Base-by-base conservation (phyloP, 2,329 filamentous ascomycete genomes). In the Aschersonia sp. region DNA sequence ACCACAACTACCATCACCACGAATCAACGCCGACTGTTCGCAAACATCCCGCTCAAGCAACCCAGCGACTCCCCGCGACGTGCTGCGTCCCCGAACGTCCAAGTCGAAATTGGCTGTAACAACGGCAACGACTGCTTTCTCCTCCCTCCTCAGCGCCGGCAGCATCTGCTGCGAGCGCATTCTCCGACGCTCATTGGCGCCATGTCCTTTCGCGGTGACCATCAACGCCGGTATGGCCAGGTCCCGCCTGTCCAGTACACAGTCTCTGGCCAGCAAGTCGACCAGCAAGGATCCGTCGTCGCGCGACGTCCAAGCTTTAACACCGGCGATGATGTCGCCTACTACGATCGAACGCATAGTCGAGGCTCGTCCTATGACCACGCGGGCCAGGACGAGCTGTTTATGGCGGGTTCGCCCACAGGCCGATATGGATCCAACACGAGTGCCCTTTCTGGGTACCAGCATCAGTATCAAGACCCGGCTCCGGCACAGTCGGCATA, bases 301-400 rank as follows among this genome's bases (percentile, higher is more conserved):
- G 60, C 59, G 42, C 73, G 84, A 54, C 74, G 78, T 53, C 74
- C 77, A 45, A 90, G 83, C 68, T 88, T 86, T 68, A 81, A 87
- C 62, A 78, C 74, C 54, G 84, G 83, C 53, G 86, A 92, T 62
- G 84, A 90, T 61, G 69, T 72, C 44, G 65, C 68, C 45, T 77
- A 79, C 54, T 71, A 76, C 55, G 59, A 65, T 46, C 60, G 59
- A 46, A 57, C 61, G 46, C 53, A 60, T 41, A 53, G 53, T 14
- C 47, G 46, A 22, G 30, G 39, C 5, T n/a, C 47, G 29, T 50
- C 46, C 22, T 40, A 44, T 22, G 47, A 46, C n/a, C 50, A 43
- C 1, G 47, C 37, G 6, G 45, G n/a, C n/a, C 47, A 73, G 10
- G 79, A 83, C 55, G 82, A 86, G 63, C 68, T 83, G 50, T 85